These are phyloP conservation scores for Neocallimastix lanati DNA, from an alignment of 192 early-diverging fungal species.

Conservation along the genomic window DNA sequence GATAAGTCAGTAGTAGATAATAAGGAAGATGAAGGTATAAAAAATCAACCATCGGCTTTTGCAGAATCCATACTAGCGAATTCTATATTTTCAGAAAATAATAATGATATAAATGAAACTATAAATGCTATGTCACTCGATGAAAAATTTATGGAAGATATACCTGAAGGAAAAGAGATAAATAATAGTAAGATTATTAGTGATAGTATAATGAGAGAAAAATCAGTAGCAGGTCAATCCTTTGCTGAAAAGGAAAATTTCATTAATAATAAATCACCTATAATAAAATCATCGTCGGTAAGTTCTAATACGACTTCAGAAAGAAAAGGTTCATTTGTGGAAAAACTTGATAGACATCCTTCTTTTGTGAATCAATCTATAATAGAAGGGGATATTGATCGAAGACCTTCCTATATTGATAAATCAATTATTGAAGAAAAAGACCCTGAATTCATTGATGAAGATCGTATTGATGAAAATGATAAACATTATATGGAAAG, in stretches of 20 bases:
- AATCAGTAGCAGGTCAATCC: background rate
- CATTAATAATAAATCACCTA: background rate
- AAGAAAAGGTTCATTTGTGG: too few species aligned
- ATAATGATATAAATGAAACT: background rate
- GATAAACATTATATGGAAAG: background rate
- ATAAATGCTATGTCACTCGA: background rate
- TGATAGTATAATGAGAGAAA: background rate
- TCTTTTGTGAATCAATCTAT: background rate
- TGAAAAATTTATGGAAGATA: background rate
- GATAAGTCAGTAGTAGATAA: too few species aligned
- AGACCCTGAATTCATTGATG: background rate
- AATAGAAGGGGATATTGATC: background rate
- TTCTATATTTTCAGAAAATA: background rate
- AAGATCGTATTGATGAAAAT: background rate
- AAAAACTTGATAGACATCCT: background rate
- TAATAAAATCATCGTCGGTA: background rate
- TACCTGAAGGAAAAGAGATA: background rate
- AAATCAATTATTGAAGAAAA: background rate
- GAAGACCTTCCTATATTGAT: background rate
- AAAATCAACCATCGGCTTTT: background rate
- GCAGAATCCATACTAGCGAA: background rate
- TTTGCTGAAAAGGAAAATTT: background rate
- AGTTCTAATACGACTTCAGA: background rate
- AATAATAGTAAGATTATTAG: background rate
- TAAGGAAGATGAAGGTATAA: too few species aligned